Base-by-base conservation (phyloP, 2,329 filamentous ascomycete genomes). In the Fonsecaea nubica region DNA sequence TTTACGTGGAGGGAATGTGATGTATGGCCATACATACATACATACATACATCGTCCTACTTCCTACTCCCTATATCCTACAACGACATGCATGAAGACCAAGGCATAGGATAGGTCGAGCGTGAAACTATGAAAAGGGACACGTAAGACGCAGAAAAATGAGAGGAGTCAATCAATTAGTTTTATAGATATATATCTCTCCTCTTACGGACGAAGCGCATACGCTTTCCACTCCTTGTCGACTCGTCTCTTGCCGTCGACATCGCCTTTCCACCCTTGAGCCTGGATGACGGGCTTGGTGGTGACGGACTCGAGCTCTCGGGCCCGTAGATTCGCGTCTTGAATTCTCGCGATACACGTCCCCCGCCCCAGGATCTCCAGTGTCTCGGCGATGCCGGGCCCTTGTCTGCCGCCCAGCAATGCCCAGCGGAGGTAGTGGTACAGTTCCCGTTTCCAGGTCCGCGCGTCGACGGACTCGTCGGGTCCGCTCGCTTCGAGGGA, bases 341-440 rank as follows among this genome's bases (percentile, higher is more conserved):
- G 69, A n/a, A 85, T 68, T 57, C 85, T 77, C 56, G 75, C 73
- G 21, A 85, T 69, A 9, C 80, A 82, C 72, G 86, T 84, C 2
- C 82, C 77, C 55, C 80, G 81, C 0, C 87, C 87, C 25, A 89
- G 74, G 21, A 87, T 80, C 12, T 74, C 78, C 84, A 89, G 85
- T 2, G 82, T 82, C 45, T 82, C 78, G 0, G 82, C 81, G 9
- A 86, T 81, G 15, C 81, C 79, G 1, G 86, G 86, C 0, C 87
- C 87, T 9, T 82, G 79, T 21, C 77, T 77, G 1, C 84, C 85
- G 48, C 80, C 84, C 2, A 81, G 79, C 30, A 89, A 69, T 1
- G 84, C 85, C 81, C 85, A 85, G 59, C 87, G 81, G 61, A 89
- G 76, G 72, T 85, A 87, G 63, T 82, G 77, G 75, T 87, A 84